phyloP scores from a whole-genome alignment of 2,329 filamentous ascomycete species.

The Diplodia sapinea region DNA sequence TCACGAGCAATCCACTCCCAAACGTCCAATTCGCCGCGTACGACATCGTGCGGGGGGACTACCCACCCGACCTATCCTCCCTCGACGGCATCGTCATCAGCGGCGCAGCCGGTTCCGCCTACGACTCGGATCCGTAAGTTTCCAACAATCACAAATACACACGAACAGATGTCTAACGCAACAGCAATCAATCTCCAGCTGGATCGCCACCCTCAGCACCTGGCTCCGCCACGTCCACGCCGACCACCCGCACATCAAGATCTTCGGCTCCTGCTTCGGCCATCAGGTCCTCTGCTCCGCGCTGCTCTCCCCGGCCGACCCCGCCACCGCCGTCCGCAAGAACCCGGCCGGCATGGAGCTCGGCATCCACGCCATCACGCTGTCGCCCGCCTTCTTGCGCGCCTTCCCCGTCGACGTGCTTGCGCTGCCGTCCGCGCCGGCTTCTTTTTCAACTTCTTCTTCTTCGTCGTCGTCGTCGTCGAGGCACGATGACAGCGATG shows the following conservation, averaged over 20 bases:
- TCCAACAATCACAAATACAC: neutral
- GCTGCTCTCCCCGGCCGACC: constrained; percentile 61
- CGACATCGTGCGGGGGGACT: constrained; percentile 46
- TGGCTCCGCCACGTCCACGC: constrained; percentile 60
- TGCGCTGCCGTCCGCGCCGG: constrained; percentile 43
- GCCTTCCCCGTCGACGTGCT: constrained; percentile 49
- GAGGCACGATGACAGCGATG: neutral
- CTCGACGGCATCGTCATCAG: constrained; percentile 50
- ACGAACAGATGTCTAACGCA: constrained; percentile 31
- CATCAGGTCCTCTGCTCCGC: constrained; percentile 58
- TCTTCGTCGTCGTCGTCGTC: neutral
- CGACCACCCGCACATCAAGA: constrained; percentile 53
- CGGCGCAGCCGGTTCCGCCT: constrained; percentile 40
- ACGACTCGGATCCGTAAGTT: constrained; percentile 32
- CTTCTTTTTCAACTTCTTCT: too few species aligned
- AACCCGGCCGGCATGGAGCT: constrained; percentile 57
- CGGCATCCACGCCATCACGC: constrained; percentile 56
- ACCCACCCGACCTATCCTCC: constrained; percentile 41
- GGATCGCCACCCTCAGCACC: constrained; percentile 55
- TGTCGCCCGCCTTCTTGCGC: constrained; percentile 45
- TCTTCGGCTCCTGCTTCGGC: constrained; percentile 55
- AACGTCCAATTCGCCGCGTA: constrained; percentile 43
- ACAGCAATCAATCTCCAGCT: neutral
- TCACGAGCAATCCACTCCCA: constrained; percentile 3
- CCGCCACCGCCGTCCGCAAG: constrained; percentile 52